Conservation (phyloP, 257 asterid genomes). For the Solanum peruvianum region DNA sequence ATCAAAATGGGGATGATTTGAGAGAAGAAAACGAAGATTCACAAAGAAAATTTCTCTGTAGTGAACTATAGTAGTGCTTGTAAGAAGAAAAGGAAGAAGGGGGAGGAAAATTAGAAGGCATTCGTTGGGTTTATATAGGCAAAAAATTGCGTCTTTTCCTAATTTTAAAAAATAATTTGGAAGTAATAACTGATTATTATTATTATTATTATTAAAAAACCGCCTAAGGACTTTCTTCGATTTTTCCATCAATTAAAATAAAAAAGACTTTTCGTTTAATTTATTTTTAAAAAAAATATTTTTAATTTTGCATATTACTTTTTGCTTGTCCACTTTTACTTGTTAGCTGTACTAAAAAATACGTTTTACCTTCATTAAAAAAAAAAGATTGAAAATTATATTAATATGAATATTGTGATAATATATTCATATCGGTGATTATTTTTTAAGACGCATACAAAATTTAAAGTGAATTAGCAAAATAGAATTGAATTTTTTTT, state of each 20-base stretch:
- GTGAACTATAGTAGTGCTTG: neutral
- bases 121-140: constrained; percentile 18
- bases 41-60: neutral
- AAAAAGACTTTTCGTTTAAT: neutral
- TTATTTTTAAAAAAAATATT: neutral
- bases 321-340: too few species aligned
- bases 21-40: neutral
- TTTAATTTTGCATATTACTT: too few species aligned
- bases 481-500: too few species aligned
- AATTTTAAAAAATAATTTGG: neutral
- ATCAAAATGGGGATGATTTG: neutral
- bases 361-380: too few species aligned
- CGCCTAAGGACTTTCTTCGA: neutral
- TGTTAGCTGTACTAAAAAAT: too few species aligned
- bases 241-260: neutral
- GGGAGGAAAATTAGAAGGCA: constrained; percentile 11
- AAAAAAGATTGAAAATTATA: too few species aligned
- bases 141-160: constrained; percentile 1
- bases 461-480: neutral
- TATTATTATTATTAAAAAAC: neutral
- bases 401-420: too few species aligned
- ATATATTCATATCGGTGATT: neutral
- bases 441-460: too few species aligned
- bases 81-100: constrained; percentile 1
- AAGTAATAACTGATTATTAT: neutral